These are phyloP conservation scores for Pleurostoma richardsiae DNA, from an alignment of 2,329 filamentous ascomycete species.

Conservation along the genomic window DNA sequence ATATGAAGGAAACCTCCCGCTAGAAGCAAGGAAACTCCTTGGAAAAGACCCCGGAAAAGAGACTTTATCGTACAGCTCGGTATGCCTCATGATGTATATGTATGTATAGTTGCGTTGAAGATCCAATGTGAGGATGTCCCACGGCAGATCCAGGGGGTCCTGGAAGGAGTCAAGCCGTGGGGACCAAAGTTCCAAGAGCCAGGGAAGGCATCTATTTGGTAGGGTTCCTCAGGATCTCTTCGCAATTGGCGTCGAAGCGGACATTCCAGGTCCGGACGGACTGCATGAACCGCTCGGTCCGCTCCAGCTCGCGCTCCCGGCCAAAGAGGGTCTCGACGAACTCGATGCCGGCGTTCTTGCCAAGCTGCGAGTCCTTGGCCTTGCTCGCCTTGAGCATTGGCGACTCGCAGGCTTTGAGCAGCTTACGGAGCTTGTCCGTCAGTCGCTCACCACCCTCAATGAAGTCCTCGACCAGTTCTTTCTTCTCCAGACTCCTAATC, in stretches of 20 bases:
- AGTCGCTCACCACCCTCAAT: slow-evolving; percentile 83
- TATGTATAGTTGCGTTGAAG: not conserved
- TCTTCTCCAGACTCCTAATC: slow-evolving; percentile 68
- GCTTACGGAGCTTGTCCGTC: slow-evolving; percentile 75
- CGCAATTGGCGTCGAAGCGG: slow-evolving; percentile 93
- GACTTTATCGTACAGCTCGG: slow-evolving; percentile 1
- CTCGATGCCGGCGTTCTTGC: slow-evolving; percentile 87
- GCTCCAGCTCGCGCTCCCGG: slow-evolving; percentile 80
- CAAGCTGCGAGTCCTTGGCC: slow-evolving; percentile 71
- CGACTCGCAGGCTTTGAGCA: slow-evolving; percentile 86
- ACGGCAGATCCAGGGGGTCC: not conserved
- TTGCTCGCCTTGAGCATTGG: slow-evolving; percentile 92
- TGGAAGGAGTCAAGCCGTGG: not conserved
- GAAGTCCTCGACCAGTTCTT: slow-evolving; percentile 84
- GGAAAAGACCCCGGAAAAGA: not conserved
- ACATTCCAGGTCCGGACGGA: slow-evolving; percentile 84
- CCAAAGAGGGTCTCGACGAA: slow-evolving; percentile 97
- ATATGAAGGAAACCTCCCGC: not conserved
- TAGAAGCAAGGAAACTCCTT: not conserved
- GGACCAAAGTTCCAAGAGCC: not conserved
- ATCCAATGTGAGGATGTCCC: not conserved
- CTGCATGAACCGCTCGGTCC: slow-evolving; percentile 90
- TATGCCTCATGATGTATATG: not conserved
- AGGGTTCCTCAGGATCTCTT: slow-evolving; percentile 70
- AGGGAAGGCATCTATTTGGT: slow-evolving; percentile 36